Evolutionary conservation across 257 asterid species (phyloP).

Genomic region (Craterostigma plantagineum): DNA sequence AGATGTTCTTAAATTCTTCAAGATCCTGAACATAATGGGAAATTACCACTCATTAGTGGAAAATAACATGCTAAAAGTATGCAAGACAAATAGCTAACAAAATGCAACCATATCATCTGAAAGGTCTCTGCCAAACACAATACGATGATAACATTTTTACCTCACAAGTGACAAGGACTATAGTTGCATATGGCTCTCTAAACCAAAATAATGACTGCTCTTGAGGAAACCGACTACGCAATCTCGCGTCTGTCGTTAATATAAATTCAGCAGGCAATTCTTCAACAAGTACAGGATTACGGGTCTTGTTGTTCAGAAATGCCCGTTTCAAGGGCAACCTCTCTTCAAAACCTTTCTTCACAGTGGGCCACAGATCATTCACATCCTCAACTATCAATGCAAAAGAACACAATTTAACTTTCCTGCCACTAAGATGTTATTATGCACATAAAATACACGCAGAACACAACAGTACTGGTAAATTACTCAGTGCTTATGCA

Average conservation of each 20-base stretch:
- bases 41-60: background rate
- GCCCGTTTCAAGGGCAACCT: slow-evolving; percentile 66
- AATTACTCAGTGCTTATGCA: no score
- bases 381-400: slow-evolving; percentile 88
- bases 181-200: slow-evolving; percentile 87
- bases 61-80: background rate
- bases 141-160: slow-evolving; percentile 18
- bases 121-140: slow-evolving; percentile 4
- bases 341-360: slow-evolving; percentile 64
- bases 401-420: slow-evolving; percentile 1
- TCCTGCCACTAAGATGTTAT: no score
- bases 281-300: slow-evolving; percentile 68
- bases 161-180: slow-evolving; percentile 91
- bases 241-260: slow-evolving; percentile 92
- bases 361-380: slow-evolving; percentile 80
- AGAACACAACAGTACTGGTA: background rate
- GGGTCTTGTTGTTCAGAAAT: slow-evolving; percentile 80
- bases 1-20: slow-evolving; percentile 91
- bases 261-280: slow-evolving; percentile 76
- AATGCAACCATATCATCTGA: slow-evolving; percentile 7
- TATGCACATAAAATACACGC: background rate
- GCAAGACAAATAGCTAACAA: background rate
- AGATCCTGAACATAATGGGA: slow-evolving; percentile 48
- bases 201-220: slow-evolving; percentile 91
- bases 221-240: slow-evolving; percentile 87